Conservation (phyloP, 2,329 filamentous ascomycete genomes). For the Pestalotiopsis sp. region DNA sequence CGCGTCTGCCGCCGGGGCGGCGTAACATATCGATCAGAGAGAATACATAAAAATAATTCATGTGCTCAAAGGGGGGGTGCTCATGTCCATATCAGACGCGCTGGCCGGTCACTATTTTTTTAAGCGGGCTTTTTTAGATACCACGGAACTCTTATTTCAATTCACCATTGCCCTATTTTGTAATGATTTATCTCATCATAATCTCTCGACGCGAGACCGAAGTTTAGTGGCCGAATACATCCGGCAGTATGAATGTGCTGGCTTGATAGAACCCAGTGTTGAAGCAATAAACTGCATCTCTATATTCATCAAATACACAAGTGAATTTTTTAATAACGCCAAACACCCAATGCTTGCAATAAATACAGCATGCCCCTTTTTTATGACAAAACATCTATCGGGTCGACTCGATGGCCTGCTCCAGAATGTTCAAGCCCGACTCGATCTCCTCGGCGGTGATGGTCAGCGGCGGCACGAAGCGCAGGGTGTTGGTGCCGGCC, state of each 20-base stretch:
- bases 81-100: background rate
- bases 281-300: background rate
- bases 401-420: slow-evolving; percentile 61
- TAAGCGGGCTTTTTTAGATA: background rate
- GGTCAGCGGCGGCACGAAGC: slow-evolving; percentile 87
- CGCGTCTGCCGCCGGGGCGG: background rate
- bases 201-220: background rate
- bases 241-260: too few species aligned
- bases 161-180: background rate
- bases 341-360: slow-evolving; percentile 7
- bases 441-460: slow-evolving; percentile 82
- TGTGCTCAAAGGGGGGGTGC: background rate
- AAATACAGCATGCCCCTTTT: background rate
- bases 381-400: slow-evolving; percentile 13
- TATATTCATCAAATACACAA: background rate
- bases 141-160: background rate
- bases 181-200: background rate
- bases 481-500: slow-evolving; percentile 86
- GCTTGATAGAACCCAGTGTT: background rate
- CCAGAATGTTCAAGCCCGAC: slow-evolving; percentile 75
- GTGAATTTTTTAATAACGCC: slow-evolving; percentile 12
- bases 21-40: background rate
- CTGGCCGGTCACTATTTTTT: background rate
- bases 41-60: background rate
- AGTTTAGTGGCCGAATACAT: background rate